Evolutionary conservation across 2,329 filamentous ascomycete genomes (phyloP), one percentile per base, ranked within the genome.

Genomic region (Septoria petroselini): DNA sequence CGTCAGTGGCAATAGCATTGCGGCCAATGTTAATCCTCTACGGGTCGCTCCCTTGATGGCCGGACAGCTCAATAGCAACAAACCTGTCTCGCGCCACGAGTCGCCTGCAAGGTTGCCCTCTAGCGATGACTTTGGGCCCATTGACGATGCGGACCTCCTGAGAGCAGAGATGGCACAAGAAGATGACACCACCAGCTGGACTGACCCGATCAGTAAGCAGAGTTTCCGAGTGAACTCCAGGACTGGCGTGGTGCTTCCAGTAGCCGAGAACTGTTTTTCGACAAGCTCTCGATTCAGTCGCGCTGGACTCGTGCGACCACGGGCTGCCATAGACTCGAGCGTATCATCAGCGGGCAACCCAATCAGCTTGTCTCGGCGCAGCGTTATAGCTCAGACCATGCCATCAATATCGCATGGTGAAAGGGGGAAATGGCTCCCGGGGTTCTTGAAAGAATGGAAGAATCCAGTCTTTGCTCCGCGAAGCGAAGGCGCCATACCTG

Each of bases 401-500:
- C 25, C 29, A 17, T 19, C 19, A 19, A 39, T 27, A 1, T 21
- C 30, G 3, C 5, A 14, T 8, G 21, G 11, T 11, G 9, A 40
- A n/a, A 17, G 38, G 11, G 15, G 43, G 7, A 41, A 41, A 7
- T 89, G 85, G 85, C 69, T 90, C 2, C 72, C 76, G 7, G 70
- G 75, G 5, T 60, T 91, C 5, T 68, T 89, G 1, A 66, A 75
- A 29, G 74, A 73, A 7, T 95, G 88, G 88, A 69, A 85, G 7
- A 95, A 91, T 52, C 88, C 88, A 0, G 73, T 88, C 0, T 95
- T 94, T 64, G 70, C 76, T n/a, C 66, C 66, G 1, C 66, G 72
- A 11, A 34, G 50, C 6, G 61, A 65, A 45, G 50, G 62, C 18
- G 48, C 41, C 7, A 62, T 64, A n/a, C 54, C 55, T 3, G 42